A percentile compares a stretch with the other conserved stretches of the same genome.
Conservation (phyloP, 257 asterid genomes). For the Primulina tabacum region DNA sequence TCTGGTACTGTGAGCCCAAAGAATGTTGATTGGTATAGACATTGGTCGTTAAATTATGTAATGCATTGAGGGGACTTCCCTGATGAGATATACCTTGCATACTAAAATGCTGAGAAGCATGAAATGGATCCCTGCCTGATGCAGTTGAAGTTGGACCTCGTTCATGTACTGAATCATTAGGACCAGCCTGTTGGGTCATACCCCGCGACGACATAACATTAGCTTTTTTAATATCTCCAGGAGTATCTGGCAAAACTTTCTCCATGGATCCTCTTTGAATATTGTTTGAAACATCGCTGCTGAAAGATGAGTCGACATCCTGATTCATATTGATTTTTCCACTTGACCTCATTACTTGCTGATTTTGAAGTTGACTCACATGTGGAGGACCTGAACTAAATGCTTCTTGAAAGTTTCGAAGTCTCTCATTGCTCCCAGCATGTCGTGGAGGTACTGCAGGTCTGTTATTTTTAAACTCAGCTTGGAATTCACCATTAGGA, state of each 20-base stretch:
- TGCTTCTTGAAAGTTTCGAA: slow-evolving; percentile 45
- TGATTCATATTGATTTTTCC: slow-evolving; percentile 43
- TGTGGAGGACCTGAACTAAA: slow-evolving; percentile 45
- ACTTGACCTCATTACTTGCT: slow-evolving; percentile 41
- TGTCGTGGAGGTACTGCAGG: slow-evolving; percentile 37
- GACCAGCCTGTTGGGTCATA: slow-evolving; percentile 30
- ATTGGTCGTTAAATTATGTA: slow-evolving; percentile 43
- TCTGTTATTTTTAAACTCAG: slow-evolving; percentile 37
- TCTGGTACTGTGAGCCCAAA: slow-evolving; percentile 35
- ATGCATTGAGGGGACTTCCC: slow-evolving; percentile 31
- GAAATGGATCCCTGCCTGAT: slow-evolving; percentile 30
- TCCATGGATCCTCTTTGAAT: slow-evolving; percentile 43
- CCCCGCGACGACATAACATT: slow-evolving; percentile 33
- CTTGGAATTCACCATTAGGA: slow-evolving; percentile 36
- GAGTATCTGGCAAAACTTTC: slow-evolving; percentile 41
- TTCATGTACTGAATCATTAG: slow-evolving; percentile 33
- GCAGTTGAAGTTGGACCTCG: slow-evolving; percentile 37
- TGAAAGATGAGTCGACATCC: slow-evolving; percentile 34
- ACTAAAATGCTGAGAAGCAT: slow-evolving; percentile 38
- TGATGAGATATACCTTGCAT: slow-evolving; percentile 33
- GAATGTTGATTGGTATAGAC: slow-evolving; percentile 43
- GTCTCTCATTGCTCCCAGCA: slow-evolving; percentile 34
- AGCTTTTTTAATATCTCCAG: slow-evolving; percentile 31
- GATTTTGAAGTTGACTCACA: slow-evolving; percentile 46
- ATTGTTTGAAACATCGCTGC: slow-evolving; percentile 31